Percentiles rank a stretch among this genome's conserved stretches.
Conservation (phyloP, 306 rosid genomes). For the Castanea sativa region DNA sequence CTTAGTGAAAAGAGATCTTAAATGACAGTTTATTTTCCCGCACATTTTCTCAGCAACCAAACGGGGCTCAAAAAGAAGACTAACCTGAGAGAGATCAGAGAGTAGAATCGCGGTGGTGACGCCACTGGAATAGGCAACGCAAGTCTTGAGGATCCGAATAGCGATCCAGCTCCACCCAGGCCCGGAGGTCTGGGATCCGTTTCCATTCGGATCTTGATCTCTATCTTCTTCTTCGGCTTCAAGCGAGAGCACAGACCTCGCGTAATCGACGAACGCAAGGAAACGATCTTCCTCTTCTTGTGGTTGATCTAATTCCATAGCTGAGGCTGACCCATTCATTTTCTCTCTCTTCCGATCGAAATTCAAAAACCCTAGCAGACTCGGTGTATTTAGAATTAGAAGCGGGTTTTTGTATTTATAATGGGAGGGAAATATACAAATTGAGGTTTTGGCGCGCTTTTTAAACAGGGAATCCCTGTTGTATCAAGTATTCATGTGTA, state of each 20-base stretch:
- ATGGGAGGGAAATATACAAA: too few relatives aligned
- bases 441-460: too few relatives aligned
- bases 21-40: background rate
- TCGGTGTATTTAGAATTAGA: too few relatives aligned
- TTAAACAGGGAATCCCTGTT: too few relatives aligned
- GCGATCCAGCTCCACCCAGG: conserved; percentile 85
- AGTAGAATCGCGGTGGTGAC: conserved; percentile 85
- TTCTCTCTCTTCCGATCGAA: too few relatives aligned
- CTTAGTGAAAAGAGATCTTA: too few relatives aligned
- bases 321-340: conserved; percentile 15
- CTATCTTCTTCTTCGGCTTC: conserved; percentile 31
- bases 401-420: too few relatives aligned
- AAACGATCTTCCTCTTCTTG: conserved; percentile 60
- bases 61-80: background rate
- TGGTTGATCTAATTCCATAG: conserved; percentile 49
- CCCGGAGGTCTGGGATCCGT: conserved; percentile 22
- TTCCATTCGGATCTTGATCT: conserved; percentile 32
- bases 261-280: conserved; percentile 64
- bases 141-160: conserved; percentile 75
- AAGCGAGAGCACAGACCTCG: conserved; percentile 52
- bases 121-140: conserved; percentile 76
- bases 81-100: conserved; percentile 78
- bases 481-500: too few relatives aligned
- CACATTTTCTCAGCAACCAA: conserved; percentile 8
- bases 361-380: too few relatives aligned